Evolutionary conservation across 306 rosid genomes (phyloP).

Genomic region (Hippophae rhamnoides): DNA sequence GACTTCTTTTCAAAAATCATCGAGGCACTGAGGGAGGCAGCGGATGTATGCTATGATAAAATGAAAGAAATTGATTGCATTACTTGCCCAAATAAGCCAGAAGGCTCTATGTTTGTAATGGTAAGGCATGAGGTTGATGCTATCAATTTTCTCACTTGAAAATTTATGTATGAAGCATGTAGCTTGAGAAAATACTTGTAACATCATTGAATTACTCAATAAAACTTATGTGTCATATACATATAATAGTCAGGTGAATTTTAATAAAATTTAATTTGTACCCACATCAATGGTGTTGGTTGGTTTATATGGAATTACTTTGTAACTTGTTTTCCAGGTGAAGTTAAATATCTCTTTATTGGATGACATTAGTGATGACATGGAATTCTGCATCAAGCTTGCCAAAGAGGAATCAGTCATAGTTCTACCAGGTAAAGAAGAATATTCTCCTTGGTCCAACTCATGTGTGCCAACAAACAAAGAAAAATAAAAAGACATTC

Average conservation of each 20-base stretch:
- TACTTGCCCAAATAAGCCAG: conserved; percentile 46
- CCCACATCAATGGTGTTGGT: too few relatives aligned
- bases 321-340: background rate
- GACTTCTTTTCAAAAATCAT: conserved; percentile 30
- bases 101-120: conserved; percentile 41
- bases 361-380: background rate
- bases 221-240: too few relatives aligned
- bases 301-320: too few relatives aligned
- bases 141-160: too few relatives aligned
- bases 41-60: conserved; percentile 27
- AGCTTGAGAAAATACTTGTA: too few relatives aligned
- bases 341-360: background rate
- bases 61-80: conserved; percentile 38
- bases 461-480: too few relatives aligned
- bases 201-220: too few relatives aligned
- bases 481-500: too few relatives aligned
- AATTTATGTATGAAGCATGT: too few relatives aligned
- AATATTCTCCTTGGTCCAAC: background rate
- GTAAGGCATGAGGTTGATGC: conserved; percentile 12
- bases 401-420: conserved; percentile 1
- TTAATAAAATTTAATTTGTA: too few relatives aligned
- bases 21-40: conserved; percentile 25
- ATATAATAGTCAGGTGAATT: too few relatives aligned
- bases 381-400: conserved; percentile 7
- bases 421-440: background rate